Evolutionary conservation across 2,329 filamentous ascomycete genomes (phyloP).

Genomic region (Botryotinia narcissicola): DNA sequence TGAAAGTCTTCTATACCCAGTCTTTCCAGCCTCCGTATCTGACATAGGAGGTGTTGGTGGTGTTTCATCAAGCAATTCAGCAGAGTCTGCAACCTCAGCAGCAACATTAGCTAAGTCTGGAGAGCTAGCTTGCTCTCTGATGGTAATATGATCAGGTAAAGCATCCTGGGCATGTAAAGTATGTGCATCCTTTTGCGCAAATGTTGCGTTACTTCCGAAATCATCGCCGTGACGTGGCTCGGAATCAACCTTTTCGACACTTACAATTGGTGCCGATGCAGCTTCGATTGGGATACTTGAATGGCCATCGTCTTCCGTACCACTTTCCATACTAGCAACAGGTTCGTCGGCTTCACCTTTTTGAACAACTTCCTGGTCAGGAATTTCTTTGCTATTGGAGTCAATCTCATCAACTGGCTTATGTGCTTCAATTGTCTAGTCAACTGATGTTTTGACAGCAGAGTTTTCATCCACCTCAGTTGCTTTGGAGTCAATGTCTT

Average conservation of each 20-base stretch:
- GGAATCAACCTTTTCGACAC: conserved; percentile 40
- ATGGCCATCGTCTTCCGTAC: background rate
- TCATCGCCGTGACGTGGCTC: conserved; percentile 40
- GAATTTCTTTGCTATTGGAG: background rate
- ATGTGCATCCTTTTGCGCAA: conserved; percentile 39
- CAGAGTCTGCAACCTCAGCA: conserved; percentile 34
- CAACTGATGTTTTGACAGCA: background rate
- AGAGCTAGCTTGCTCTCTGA: conserved; percentile 30
- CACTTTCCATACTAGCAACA: background rate
- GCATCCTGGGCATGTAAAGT: conserved; percentile 38
- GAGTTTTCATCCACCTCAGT: background rate
- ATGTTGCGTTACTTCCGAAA: conserved; percentile 39
- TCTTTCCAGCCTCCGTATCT: conserved; percentile 37
- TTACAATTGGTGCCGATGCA: conserved; percentile 29
- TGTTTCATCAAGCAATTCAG: conserved; percentile 29
- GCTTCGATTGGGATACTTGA: background rate
- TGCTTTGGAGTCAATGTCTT: background rate
- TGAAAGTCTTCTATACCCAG: conserved; percentile 39
- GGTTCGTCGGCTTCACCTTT: background rate
- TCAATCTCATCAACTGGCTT: background rate
- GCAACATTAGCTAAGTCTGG: conserved; percentile 32
- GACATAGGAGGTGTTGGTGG: conserved; percentile 36
- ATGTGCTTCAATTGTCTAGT: background rate
- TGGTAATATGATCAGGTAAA: conserved; percentile 38
- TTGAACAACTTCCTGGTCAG: background rate